These are phyloP conservation scores for Lippia alba DNA, from an alignment of 305 asterid species.

Conservation along the genomic window DNA sequence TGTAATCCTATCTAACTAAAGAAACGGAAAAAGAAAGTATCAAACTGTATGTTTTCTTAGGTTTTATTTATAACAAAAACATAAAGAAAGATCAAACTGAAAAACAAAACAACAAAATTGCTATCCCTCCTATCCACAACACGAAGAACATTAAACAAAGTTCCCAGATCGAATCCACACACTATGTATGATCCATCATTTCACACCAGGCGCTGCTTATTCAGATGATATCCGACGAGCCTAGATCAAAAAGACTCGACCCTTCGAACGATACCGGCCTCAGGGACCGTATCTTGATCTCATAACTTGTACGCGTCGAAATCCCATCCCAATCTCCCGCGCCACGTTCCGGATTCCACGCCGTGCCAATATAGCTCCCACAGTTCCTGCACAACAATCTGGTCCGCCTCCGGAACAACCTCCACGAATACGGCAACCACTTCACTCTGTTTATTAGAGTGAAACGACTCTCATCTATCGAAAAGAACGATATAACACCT, in stretches of 20 bases:
- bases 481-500: constrained; percentile 54
- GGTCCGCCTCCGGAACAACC: constrained; percentile 40
- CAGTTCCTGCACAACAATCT: constrained; percentile 51
- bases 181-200: neutral
- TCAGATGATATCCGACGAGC: neutral
- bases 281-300: constrained; percentile 49
- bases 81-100: neutral
- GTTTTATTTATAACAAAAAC: neutral
- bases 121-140: neutral
- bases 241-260: constrained; percentile 28
- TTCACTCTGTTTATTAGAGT: constrained; percentile 41
- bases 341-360: constrained; percentile 15
- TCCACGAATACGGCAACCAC: constrained; percentile 50
- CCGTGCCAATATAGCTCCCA: constrained; percentile 46
- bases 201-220: too few species aligned
- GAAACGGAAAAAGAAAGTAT: too few species aligned
- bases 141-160: too few species aligned
- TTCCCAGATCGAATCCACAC: neutral
- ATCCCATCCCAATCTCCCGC: constrained; percentile 48
- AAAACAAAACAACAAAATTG: neutral
- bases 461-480: constrained; percentile 56
- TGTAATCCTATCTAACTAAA: too few species aligned
- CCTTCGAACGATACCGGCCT: constrained; percentile 41
- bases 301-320: constrained; percentile 40
- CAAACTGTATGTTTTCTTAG: neutral